Conservation (phyloP, 2,329 filamentous ascomycete genomes). For the Sodiomyces alkalinus region DNA sequence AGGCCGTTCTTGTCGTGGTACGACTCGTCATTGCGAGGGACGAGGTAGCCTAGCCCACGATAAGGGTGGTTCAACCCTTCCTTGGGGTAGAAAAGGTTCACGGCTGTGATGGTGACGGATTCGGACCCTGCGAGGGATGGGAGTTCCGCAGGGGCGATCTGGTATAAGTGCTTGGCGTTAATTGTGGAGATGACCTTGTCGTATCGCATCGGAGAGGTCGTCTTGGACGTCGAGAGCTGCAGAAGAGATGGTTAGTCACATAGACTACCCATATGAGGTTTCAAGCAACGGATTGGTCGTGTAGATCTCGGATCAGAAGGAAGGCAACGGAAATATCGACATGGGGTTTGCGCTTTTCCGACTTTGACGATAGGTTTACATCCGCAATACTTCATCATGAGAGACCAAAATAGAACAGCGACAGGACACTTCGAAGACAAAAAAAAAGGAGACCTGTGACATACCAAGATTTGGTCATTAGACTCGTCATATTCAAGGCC, state of each 20-base stretch:
- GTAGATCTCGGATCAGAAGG: slow-evolving; percentile 85
- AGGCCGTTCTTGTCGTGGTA: slow-evolving; percentile 68
- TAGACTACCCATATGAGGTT: too few relatives aligned
- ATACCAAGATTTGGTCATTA: slow-evolving; percentile 26
- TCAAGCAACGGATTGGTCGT: too few relatives aligned
- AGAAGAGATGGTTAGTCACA: slow-evolving; percentile 4
- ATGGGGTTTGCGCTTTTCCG: slow-evolving; percentile 90
- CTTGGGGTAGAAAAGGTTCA: slow-evolving; percentile 73
- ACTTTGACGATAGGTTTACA: slow-evolving; percentile 67
- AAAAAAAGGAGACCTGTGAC: slow-evolving; percentile 2
- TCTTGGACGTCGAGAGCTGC: slow-evolving; percentile 15
- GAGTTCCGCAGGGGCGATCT: slow-evolving; percentile 21
- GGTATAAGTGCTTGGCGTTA: slow-evolving; percentile 28
- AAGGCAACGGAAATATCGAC: slow-evolving; percentile 99
- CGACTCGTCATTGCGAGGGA: slow-evolving; percentile 57
- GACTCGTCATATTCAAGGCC: slow-evolving; percentile 24
- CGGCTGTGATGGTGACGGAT: slow-evolving; percentile 73
- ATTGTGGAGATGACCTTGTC: slow-evolving; percentile 53
- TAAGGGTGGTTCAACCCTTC: slow-evolving; percentile 44
- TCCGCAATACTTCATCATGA: slow-evolving; percentile 94
- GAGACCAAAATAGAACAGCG: background rate
- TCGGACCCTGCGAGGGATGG: slow-evolving; percentile 36
- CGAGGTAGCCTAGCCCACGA: slow-evolving; percentile 78
- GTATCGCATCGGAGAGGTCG: slow-evolving; percentile 16
- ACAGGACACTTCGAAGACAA: too few relatives aligned